Percentiles rank a stretch among this genome's conserved stretches.
These are phyloP conservation scores for Testicularia cyperi DNA, from an alignment of 1,284 basidiomycete genomes.

Conservation along the genomic window DNA sequence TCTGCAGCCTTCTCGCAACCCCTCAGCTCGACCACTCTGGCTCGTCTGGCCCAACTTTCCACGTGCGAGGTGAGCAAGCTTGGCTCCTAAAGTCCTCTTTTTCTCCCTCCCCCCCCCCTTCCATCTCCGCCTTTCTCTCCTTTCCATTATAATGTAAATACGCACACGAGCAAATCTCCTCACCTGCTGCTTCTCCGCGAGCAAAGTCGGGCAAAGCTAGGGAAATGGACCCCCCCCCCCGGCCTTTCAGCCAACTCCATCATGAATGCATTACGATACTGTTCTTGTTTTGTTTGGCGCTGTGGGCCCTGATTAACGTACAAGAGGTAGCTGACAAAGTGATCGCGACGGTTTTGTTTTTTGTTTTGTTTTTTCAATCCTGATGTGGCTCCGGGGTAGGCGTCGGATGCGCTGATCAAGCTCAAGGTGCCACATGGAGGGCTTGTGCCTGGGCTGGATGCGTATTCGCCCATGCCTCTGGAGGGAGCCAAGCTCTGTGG, in stretches of 20 bases:
- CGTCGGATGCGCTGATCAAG: slow-evolving; percentile 88
- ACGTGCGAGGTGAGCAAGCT: slow-evolving; percentile 41
- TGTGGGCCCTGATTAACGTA: too few relatives aligned
- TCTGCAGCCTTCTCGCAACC: background rate
- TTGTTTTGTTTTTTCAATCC: background rate
- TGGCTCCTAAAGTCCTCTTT: background rate
- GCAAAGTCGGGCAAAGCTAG: too few relatives aligned
- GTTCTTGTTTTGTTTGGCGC: too few relatives aligned
- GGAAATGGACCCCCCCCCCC: too few relatives aligned
- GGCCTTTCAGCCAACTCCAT: too few relatives aligned
- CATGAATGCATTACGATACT: too few relatives aligned
- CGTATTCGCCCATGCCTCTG: slow-evolving; percentile 64
- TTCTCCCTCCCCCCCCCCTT: background rate
- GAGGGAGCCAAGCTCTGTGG: slow-evolving; percentile 61
- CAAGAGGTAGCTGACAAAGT: too few relatives aligned
- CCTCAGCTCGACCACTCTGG: slow-evolving; percentile 6
- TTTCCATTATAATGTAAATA: background rate
- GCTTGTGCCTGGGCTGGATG: slow-evolving; percentile 75
- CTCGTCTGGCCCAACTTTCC: slow-evolving; percentile 30
- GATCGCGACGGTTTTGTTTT: slow-evolving; percentile 1
- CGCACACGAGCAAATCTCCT: background rate
- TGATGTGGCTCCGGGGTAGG: slow-evolving; percentile 64
- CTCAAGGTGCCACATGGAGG: slow-evolving; percentile 76
- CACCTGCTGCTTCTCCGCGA: background rate
- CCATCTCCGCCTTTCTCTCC: too few relatives aligned